Conservation (phyloP, 345 rosid species). For the Eucalyptus globulus region DNA sequence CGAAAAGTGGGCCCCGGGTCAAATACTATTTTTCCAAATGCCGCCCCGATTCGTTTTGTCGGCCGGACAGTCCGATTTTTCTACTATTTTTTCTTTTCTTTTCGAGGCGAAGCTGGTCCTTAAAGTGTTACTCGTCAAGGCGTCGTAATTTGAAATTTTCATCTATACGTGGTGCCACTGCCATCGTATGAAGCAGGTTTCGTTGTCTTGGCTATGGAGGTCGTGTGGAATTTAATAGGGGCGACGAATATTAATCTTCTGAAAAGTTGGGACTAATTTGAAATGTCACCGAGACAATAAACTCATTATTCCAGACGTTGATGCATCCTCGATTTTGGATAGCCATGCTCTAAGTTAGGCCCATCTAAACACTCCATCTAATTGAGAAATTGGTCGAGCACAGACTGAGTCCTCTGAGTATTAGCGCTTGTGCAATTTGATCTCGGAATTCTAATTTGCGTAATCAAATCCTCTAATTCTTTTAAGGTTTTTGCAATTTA, state of each 20-base stretch:
- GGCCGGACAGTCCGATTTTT: background rate
- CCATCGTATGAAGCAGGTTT: background rate
- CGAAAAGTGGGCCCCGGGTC: background rate
- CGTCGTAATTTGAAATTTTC: background rate
- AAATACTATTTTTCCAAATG: background rate
- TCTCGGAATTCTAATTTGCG: too few species aligned
- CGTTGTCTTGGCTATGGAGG: background rate
- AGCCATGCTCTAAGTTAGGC: background rate
- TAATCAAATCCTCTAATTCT: too few species aligned
- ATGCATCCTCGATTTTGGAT: background rate
- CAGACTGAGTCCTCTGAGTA: background rate
- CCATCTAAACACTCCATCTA: background rate
- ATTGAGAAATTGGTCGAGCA: background rate
- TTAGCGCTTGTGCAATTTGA: background rate
- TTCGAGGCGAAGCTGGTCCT: background rate
- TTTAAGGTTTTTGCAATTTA: too few species aligned
- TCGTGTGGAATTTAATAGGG: background rate
- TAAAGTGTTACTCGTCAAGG: background rate
- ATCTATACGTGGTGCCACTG: background rate
- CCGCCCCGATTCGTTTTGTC: background rate
- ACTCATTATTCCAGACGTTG: accelerated
- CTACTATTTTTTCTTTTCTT: background rate
- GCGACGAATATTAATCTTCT: background rate
- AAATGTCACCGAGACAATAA: accelerated
- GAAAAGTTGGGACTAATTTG: background rate